Evolutionary conservation across 805 yeast genomes (phyloP).

Genomic region (Candida tammaniensis): DNA sequence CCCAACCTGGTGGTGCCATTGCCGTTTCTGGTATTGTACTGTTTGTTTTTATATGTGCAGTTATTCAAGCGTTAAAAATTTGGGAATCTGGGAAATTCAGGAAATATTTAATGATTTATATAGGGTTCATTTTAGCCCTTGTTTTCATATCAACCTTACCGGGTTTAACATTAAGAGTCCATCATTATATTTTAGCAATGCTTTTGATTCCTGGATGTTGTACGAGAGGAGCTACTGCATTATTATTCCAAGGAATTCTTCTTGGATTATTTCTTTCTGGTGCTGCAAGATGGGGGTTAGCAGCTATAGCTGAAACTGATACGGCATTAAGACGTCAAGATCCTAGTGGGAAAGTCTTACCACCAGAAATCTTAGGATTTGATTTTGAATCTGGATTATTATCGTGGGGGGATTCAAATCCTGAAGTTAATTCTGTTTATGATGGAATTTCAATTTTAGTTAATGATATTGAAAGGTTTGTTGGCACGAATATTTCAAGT

Average conservation of each 20-base stretch:
- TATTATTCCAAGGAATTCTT: slow-evolving; percentile 79
- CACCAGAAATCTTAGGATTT: slow-evolving; percentile 47
- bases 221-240: slow-evolving; percentile 66
- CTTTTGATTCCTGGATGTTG: slow-evolving; percentile 80
- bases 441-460: slow-evolving; percentile 55
- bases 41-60: slow-evolving; percentile 50
- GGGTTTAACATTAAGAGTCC: slow-evolving; percentile 72
- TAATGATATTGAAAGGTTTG: slow-evolving; percentile 76
- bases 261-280: slow-evolving; percentile 83
- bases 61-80: slow-evolving; percentile 71
- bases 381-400: slow-evolving; percentile 28
- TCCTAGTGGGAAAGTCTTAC: slow-evolving; percentile 53
- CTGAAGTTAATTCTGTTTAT: neutral
- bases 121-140: slow-evolving; percentile 41
- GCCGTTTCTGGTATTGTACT: slow-evolving; percentile 55
- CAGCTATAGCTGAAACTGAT: slow-evolving; percentile 79
- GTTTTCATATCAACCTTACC: slow-evolving; percentile 51
- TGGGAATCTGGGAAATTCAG: slow-evolving; percentile 76
- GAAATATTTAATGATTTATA: slow-evolving; percentile 56
- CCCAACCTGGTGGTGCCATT: slow-evolving; percentile 72
- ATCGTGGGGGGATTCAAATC: slow-evolving; percentile 30
- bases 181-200: slow-evolving; percentile 75
- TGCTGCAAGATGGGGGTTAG: slow-evolving; percentile 89
- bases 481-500: slow-evolving; percentile 43
- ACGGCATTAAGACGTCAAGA: slow-evolving; percentile 68